phyloP scores from a whole-genome alignment of 805 yeast species.

The Candida arabinofermentans region DNA sequence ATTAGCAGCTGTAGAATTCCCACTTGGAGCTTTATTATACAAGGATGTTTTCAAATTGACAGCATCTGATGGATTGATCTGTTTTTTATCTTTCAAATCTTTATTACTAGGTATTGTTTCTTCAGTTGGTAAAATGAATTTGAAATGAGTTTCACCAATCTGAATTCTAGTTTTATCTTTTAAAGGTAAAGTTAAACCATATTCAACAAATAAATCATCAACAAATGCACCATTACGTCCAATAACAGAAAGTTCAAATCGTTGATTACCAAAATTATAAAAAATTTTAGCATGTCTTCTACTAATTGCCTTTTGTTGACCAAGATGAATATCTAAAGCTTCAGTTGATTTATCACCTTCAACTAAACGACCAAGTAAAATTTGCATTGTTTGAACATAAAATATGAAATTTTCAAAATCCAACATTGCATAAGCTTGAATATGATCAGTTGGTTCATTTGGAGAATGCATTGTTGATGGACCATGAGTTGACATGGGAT shows the following conservation, averaged over 20 bases:
- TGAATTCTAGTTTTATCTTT: constrained; percentile 80
- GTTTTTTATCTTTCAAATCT: constrained; percentile 20
- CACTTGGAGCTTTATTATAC: constrained; percentile 27
- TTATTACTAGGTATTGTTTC: constrained; percentile 32
- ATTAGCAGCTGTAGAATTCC: constrained; percentile 16
- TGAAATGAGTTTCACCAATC: constrained; percentile 88
- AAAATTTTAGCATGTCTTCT: constrained; percentile 93
- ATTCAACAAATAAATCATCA: constrained; percentile 82
- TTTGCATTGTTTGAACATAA: constrained; percentile 94
- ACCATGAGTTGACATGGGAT: constrained; percentile 32
- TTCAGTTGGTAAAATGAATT: constrained; percentile 76
- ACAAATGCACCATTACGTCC: constrained; percentile 98
- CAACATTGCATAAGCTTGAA: constrained; percentile 66
- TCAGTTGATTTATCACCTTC: constrained; percentile 53
- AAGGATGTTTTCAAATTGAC: constrained; percentile 50
- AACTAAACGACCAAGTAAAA: constrained; percentile 84
- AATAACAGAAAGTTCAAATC: constrained; percentile 85
- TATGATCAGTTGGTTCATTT: constrained; percentile 25
- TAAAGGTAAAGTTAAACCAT: constrained; percentile 87
- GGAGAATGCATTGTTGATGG: constrained; percentile 30
- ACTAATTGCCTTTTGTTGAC: constrained; percentile 89
- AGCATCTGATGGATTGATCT: constrained; percentile 58
- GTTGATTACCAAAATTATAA: constrained; percentile 92
- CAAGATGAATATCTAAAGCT: constrained; percentile 87
- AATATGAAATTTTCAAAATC: constrained; percentile 93